Base-by-base conservation (phyloP, 2,329 filamentous ascomycete genomes). In the Microascus cirrosus region DNA sequence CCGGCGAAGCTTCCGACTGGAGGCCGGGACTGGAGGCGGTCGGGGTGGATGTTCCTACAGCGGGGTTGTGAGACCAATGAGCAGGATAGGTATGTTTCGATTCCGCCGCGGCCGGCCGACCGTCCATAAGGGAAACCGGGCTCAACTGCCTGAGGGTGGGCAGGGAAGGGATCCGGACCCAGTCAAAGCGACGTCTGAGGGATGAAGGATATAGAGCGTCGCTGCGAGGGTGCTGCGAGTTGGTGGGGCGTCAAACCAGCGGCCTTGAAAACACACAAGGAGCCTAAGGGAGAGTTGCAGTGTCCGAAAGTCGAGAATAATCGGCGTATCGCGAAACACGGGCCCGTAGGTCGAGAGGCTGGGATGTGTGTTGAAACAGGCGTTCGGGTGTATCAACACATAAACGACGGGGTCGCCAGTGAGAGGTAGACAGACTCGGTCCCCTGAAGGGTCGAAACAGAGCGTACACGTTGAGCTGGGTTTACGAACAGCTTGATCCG, bases 91-190 rank as follows among this genome's bases (percentile, higher is more conserved):
- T 69, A 74, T 77, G 74, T 70, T 78, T 75, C 69, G 74, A 72
- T 70, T 78, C 75, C 69, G 74, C 73, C 68, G 75, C 71, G 62
- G 73, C 71, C 66, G 75, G 71, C 71, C 72, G 75, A 70, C 74
- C 71, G 71, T 79, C 76, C 77, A 79, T 79, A 72, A 76, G 77
- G 66, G 68, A 65, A 24, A 55, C 65, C 63, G 62, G 63, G 63
- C 60, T 60, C 65, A 64, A 59, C 64, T 59, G 60, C 62, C 62
- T 58, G 59, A 56, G 59, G 55, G 54, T 59, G 55, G 35, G 52
- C 52, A 58, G 57, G 39, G 35, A 53, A 35, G n/a, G 24, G 22
- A 45, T 36, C 25, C 48, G 45, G 18, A 6, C 36, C 54, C 25
- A 35, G 50, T 22, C 28, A 58, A 48, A 55, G 39, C 45, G 35